A percentile compares a stretch with the other conserved stretches of the same genome.
These are phyloP conservation scores for Quercus lobata DNA, from an alignment of 331 rosid genomes.

Conservation along the genomic window DNA sequence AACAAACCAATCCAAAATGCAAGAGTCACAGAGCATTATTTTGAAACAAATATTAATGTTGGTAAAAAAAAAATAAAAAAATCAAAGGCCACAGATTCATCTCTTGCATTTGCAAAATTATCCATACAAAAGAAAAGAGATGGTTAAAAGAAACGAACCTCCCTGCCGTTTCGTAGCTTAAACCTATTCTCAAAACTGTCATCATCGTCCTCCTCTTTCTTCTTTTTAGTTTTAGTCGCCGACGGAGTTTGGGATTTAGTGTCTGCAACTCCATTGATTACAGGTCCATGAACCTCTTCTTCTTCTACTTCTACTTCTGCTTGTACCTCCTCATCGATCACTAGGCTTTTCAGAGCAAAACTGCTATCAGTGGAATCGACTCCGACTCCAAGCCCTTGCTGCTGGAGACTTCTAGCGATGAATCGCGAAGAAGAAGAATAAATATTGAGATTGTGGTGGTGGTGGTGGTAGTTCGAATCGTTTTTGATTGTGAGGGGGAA, in stretches of 20 bases:
- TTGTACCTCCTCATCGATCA: conserved; percentile 7
- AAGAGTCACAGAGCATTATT: too few species aligned
- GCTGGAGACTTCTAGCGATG: conserved; percentile 25
- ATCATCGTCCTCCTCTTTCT: conserved; percentile 51
- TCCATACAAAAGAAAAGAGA: neutral
- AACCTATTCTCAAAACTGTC: conserved; percentile 46
- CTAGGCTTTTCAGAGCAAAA: conserved; percentile 19
- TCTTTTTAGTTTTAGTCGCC: conserved; percentile 14
- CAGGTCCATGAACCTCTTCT: conserved; percentile 1
- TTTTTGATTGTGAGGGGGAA: conserved; percentile 7
- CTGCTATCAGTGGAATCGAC: conserved; percentile 31
- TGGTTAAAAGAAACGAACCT: conserved; percentile 34
- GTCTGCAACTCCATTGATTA: conserved; percentile 18
- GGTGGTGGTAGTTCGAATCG: neutral
- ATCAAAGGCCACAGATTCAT: too few species aligned
- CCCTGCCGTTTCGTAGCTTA: conserved; percentile 83
- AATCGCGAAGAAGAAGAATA: neutral
- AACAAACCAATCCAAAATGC: too few species aligned
- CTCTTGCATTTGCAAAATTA: too few species aligned
- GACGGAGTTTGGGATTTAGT: conserved; percentile 6
- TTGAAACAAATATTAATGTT: too few species aligned
- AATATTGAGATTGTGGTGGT: too few species aligned
- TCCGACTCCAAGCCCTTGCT: conserved; percentile 34
- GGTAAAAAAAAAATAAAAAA: too few species aligned
- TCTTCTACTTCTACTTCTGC: neutral